Evolutionary conservation across 768 basidiomycete species (phyloP), one percentile per base, ranked within the genome.

Genomic region (Macrolepiota albuminosa): DNA sequence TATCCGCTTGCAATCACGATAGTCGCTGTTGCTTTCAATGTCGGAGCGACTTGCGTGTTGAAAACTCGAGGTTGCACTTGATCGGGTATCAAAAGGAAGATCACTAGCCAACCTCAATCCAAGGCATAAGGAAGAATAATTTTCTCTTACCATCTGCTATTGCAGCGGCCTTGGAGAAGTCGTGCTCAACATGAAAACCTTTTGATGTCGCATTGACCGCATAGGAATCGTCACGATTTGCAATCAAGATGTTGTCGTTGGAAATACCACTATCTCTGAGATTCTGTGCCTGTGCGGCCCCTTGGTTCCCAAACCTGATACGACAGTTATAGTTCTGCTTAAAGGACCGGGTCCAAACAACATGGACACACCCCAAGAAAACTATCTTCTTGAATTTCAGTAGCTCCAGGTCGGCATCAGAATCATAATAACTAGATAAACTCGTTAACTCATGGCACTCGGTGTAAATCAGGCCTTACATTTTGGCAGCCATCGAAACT

Each of bases 241-340:
- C 84, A 59, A 86, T 76, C 60, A 85, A 57, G 56, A 86, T 86
- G 50, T 75, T 77, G n/a, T 84, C 81, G 63, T 85, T 85, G 5
- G 81, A 75, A 59, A 85, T 82, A 3, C 85, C 84, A 54, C 81
- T 76, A 61, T 86, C 85, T n/a, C 85, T 78, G 60, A 86, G 65
- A 61, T 86, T 86, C 70, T 85, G 84, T 4, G 85, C 85, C 67
- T 86, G 85, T 51, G 85, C 84, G 36, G 85, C 81, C 13, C 85
- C 84, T 68, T 86, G 85, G 68, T 85, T 86, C 47, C 85, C 85
- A 68, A 84, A 86, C 4, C 84, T 85, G 55, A 24, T 21, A 54
- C 16, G 40, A 36, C 13, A 37, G 47, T 29, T 46, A 21, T 37
- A 46, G 11, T 26, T 16, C 39, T 29, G 24, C 24, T 18, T n/a